A percentile compares a stretch with the other conserved stretches of the same genome.
phyloP scores from a whole-genome alignment of 208 protist species.

The Crithidia sp. region DNA sequence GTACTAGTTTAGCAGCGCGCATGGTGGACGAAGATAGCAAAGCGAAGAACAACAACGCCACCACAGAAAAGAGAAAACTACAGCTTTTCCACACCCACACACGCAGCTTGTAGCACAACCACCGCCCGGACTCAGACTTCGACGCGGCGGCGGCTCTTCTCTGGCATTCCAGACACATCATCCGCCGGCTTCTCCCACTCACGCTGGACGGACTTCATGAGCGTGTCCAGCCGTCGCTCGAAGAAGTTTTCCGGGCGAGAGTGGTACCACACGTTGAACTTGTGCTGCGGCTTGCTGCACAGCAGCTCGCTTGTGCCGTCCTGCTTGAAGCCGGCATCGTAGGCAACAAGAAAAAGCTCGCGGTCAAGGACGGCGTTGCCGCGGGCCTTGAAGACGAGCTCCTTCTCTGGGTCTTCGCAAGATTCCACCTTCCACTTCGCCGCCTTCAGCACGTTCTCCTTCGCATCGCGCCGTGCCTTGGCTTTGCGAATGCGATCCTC shows the following conservation, averaged over 20 bases:
- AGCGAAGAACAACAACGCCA: background rate
- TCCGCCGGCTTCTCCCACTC: slow-evolving; percentile 69
- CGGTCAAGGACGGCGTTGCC: slow-evolving; percentile 58
- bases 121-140: slow-evolving; percentile 9
- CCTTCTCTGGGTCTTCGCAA: slow-evolving; percentile 66
- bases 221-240: slow-evolving; percentile 47
- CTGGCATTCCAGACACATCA: slow-evolving; percentile 31
- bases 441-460: slow-evolving; percentile 62
- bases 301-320: slow-evolving; percentile 50
- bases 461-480: slow-evolving; percentile 39
- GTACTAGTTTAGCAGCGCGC: no score
- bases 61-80: background rate
- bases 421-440: slow-evolving; percentile 87
- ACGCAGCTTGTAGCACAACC: no score
- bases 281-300: slow-evolving; percentile 65
- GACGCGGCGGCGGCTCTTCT: slow-evolving; percentile 31
- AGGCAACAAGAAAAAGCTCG: slow-evolving; percentile 74
- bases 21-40: background rate
- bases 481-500: slow-evolving; percentile 63
- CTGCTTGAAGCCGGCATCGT: slow-evolving; percentile 65
- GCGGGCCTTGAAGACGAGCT: slow-evolving; percentile 59
- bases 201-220: slow-evolving; percentile 73
- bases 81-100: background rate
- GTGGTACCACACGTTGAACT: slow-evolving; percentile 87
- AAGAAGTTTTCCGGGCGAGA: slow-evolving; percentile 68